Evolutionary conservation across 2,329 filamentous ascomycete genomes (phyloP).

Genomic region (Ascochyta clinopodiicola): DNA sequence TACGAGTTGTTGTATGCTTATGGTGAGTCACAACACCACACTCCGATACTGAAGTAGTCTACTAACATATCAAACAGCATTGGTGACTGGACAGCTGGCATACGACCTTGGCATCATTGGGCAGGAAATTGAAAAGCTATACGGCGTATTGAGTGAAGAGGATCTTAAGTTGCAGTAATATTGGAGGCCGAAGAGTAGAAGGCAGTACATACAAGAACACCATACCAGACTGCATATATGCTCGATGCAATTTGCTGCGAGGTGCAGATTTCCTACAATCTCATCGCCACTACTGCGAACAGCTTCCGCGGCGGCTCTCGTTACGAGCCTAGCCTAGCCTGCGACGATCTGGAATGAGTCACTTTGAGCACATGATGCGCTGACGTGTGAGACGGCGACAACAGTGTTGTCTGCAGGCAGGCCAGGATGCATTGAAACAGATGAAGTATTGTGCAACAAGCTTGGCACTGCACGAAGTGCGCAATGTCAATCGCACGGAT

Average conservation of each 20-base stretch:
- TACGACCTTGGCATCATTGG: slow-evolving; percentile 62
- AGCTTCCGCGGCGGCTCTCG: slow-evolving; percentile 9
- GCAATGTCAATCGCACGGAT: background rate
- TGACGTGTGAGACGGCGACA: background rate
- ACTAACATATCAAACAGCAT: slow-evolving; percentile 50
- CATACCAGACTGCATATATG: background rate
- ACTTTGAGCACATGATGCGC: slow-evolving; percentile 12
- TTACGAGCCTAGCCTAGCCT: slow-evolving; percentile 13
- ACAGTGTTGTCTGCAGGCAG: background rate
- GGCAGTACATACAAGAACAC: background rate
- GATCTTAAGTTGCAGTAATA: slow-evolving; percentile 58
- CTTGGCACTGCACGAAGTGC: background rate
- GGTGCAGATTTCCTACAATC: background rate
- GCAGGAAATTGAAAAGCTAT: slow-evolving; percentile 64
- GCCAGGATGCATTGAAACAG: background rate
- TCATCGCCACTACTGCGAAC: slow-evolving; percentile 1
- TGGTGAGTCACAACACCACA: slow-evolving; percentile 55
- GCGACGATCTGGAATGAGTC: slow-evolving; percentile 21
- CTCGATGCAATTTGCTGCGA: background rate
- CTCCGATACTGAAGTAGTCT: background rate
- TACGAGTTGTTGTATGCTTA: slow-evolving; percentile 95
- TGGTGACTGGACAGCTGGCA: slow-evolving; percentile 67
- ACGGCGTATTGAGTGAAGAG: slow-evolving; percentile 68
- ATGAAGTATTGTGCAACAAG: background rate
- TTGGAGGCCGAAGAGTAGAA: background rate